Base-by-base conservation (phyloP, 768 basidiomycete genomes). In the Boletus speciosus region DNA sequence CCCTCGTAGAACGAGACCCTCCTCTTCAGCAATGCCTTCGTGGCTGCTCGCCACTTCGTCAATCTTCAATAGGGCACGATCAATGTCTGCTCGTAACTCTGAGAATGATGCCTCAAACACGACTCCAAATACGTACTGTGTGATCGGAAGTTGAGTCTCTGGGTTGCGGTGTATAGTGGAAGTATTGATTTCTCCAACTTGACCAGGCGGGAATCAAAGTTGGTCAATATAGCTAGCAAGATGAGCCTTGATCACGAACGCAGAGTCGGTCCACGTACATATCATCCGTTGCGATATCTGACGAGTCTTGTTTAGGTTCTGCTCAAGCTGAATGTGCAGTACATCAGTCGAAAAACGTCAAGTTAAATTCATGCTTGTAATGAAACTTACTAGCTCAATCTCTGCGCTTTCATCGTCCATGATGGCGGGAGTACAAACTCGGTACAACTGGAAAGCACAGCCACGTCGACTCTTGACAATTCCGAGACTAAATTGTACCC, bases 281-380 rank as follows among this genome's bases (percentile, higher is more conserved):
- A 82, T 91, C 90, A 93, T 93, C 47, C 88, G 78, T 63, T 88
- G 86, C 1, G 90, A 92, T 56, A 90, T 87, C 63, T 89, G 89
- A 21, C 81, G 81, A 0, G 90, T 93, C 72, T 92, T 93, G 69
- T 88, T 84, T 40, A 93, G 75, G 66, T 93, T 92, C 70, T 93
- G 91, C 72, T 93, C 89, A 10, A 93, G 79, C 90, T 90, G 42
- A 23, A 19, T 12, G 32, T 7, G 37, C 12, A 16, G 25, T 3
- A 37, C 12, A 31, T 55, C 14, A 58, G 40, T 38, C 11, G 3
- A 4, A 1, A 40, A 36, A 21, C 27, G 11, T n/a, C 15, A 12
- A 11, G 3, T 23, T 4, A 12, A 14, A 7, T 31, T n/a, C n/a
- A 4, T 4, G 15, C 14, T 45, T 1, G 6, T 9, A 11, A 44